Percentiles rank a stretch among this genome's conserved stretches.
These are phyloP conservation scores for Davidsoniella neocaledoniae DNA, from an alignment of 2,329 filamentous ascomycete genomes.

Conservation along the genomic window DNA sequence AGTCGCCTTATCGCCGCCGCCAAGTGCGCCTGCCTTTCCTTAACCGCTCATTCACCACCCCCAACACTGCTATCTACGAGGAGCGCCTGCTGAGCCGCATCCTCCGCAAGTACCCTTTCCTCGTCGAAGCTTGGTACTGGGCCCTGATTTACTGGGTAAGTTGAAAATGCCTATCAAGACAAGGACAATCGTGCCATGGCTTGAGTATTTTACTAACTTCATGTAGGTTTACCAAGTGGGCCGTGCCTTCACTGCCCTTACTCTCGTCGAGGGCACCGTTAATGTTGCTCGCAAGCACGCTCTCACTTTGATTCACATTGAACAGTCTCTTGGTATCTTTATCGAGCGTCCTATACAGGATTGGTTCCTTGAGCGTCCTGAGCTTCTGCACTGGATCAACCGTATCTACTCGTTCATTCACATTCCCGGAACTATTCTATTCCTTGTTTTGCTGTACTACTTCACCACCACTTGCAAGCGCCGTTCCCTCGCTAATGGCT, in stretches of 20 bases:
- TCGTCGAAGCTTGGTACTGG: constrained; percentile 66
- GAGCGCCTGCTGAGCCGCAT: constrained; percentile 45
- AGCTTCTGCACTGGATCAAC: constrained; percentile 52
- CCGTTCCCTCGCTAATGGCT: constrained; percentile 15
- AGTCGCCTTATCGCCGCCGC: constrained; percentile 14
- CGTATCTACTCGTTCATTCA: constrained; percentile 62
- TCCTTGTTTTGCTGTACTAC: constrained; percentile 48
- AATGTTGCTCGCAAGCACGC: constrained; percentile 52
- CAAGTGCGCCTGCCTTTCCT: constrained; percentile 14
- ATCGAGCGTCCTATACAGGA: constrained; percentile 45
- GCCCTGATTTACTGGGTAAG: constrained; percentile 60
- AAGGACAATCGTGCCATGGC: not conserved
- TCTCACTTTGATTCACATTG: constrained; percentile 48
- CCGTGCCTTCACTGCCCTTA: constrained; percentile 53
- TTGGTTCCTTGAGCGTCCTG: constrained; percentile 31
- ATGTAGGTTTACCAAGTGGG: constrained; percentile 55
- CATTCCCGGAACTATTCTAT: constrained; percentile 59
- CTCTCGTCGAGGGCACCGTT: constrained; percentile 50
- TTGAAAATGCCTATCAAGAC: constrained; percentile 4
- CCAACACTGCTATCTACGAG: constrained; percentile 44
- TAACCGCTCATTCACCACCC: constrained; percentile 32
- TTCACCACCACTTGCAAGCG: constrained; percentile 47
- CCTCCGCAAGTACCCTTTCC: constrained; percentile 50
- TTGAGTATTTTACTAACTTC: constrained; percentile 3
- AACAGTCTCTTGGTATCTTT: constrained; percentile 47